Conservation (phyloP, 805 yeast species). For the Hemisphaericaspora nanyangensis region DNA sequence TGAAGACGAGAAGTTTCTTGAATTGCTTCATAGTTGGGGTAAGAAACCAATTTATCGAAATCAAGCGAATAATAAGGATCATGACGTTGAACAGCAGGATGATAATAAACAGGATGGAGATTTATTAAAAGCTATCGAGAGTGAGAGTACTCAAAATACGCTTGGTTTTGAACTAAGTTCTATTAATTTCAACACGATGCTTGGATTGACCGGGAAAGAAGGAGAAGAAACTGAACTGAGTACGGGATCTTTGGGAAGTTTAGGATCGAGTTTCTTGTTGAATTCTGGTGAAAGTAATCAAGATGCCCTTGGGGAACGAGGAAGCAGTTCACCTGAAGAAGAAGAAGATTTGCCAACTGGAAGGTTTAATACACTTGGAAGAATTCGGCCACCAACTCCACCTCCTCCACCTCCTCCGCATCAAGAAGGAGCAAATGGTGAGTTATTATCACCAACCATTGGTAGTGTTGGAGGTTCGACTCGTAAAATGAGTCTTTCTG, state of each 20-base stretch:
- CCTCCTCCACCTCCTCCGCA: slow-evolving; percentile 1
- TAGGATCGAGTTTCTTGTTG: slow-evolving; percentile 2
- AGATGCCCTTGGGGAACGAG: neutral
- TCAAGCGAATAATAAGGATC: neutral
- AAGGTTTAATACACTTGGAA: neutral
- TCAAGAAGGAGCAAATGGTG: neutral
- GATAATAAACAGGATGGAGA: too few species aligned
- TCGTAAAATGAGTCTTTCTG: slow-evolving; percentile 1
- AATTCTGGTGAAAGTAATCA: neutral
- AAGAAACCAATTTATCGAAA: slow-evolving; percentile 11
- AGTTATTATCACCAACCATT: neutral
- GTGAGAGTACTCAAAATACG: neutral
- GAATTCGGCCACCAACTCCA: slow-evolving; percentile 6
- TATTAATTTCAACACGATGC: neutral
- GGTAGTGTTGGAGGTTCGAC: neutral
- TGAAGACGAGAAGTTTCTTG: slow-evolving; percentile 9
- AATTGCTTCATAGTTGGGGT: slow-evolving; percentile 18
- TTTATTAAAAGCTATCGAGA: too few species aligned
- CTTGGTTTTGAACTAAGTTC: neutral
- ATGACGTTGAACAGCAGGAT: neutral
- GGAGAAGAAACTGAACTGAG: neutral
- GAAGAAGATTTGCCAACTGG: neutral
- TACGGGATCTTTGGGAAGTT: neutral
- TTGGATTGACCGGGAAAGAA: neutral
- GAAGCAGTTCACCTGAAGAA: neutral